These are phyloP conservation scores for Leccinum imitatum DNA, from an alignment of 768 basidiomycete genomes.

Conservation along the genomic window DNA sequence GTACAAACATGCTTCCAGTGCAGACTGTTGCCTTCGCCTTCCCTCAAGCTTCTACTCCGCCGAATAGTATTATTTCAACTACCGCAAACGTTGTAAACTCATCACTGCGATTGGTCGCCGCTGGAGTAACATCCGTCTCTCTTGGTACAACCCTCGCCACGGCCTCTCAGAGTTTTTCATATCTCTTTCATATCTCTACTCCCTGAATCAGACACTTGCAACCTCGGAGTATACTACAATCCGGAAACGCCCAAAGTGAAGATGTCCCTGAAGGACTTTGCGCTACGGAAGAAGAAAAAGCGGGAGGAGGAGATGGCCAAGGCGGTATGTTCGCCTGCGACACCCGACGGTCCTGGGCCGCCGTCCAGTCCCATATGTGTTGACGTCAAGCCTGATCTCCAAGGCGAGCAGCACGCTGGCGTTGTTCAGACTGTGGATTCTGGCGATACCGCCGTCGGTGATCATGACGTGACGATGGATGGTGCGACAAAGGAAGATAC, in stretches of 20 bases:
- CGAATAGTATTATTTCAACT: no score
- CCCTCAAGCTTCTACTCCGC: no score
- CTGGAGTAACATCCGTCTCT: no score
- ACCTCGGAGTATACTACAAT: no score
- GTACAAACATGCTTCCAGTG: no score
- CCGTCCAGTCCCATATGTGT: slow-evolving; percentile 20
- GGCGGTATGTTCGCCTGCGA: slow-evolving; percentile 23
- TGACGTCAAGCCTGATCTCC: slow-evolving; percentile 19
- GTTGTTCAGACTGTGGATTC: background rate
- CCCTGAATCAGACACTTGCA: no score
- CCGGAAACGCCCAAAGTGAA: slow-evolving; percentile 45
- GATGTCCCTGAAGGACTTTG: slow-evolving; percentile 58
- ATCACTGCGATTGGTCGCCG: no score
- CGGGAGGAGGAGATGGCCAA: slow-evolving; percentile 45
- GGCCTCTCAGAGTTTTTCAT: no score
- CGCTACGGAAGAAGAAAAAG: slow-evolving; percentile 52
- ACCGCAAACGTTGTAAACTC: no score
- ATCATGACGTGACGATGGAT: slow-evolving; percentile 13
- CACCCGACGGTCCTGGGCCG: slow-evolving; percentile 10
- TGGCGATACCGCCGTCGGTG: background rate
- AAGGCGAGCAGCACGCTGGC: slow-evolving; percentile 3
- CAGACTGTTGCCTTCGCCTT: no score
- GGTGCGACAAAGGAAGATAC: slow-evolving; percentile 5
- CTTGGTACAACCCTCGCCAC: no score
- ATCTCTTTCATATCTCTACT: no score